Conservation (phyloP, 257 asterid species). For the Marsdenia floribunda region DNA sequence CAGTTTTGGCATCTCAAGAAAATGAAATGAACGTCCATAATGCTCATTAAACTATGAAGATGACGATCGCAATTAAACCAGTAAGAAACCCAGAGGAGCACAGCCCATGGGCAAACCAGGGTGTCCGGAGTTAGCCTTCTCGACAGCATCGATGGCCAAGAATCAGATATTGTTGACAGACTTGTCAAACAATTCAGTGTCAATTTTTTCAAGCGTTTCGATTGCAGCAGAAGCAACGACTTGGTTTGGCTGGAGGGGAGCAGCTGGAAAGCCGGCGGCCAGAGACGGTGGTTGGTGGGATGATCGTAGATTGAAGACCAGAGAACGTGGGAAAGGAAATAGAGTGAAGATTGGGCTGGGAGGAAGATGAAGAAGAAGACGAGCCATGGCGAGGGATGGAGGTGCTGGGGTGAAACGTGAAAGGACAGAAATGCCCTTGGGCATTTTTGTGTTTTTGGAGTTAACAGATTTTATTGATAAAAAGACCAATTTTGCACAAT, state of each 20-base stretch:
- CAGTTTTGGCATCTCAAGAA: not conserved
- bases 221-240: constrained; percentile 58
- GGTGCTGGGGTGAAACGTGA: too few species aligned
- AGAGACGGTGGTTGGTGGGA: constrained; percentile 32
- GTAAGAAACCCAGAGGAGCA: constrained; percentile 90
- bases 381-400: constrained; percentile 42
- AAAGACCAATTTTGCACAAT: too few species aligned
- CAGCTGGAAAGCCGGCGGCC: constrained; percentile 15
- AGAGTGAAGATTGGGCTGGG: constrained; percentile 19
- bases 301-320: constrained; percentile 45
- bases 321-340: constrained; percentile 46
- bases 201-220: constrained; percentile 61
- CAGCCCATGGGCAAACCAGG: constrained; percentile 53
- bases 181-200: constrained; percentile 61
- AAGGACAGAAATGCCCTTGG: too few species aligned
- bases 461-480: too few species aligned
- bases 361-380: constrained; percentile 12
- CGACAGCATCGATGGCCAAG: constrained; percentile 48
- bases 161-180: constrained; percentile 46
- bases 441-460: too few species aligned
- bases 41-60: not conserved
- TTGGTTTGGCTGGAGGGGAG: constrained; percentile 10
- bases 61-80: constrained; percentile 97
- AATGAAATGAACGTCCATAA: not conserved
- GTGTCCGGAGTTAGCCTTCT: constrained; percentile 47